Percentiles rank a stretch among this genome's conserved stretches.
Conservation (phyloP, 345 rosid species). For the Ailanthus altissimus region DNA sequence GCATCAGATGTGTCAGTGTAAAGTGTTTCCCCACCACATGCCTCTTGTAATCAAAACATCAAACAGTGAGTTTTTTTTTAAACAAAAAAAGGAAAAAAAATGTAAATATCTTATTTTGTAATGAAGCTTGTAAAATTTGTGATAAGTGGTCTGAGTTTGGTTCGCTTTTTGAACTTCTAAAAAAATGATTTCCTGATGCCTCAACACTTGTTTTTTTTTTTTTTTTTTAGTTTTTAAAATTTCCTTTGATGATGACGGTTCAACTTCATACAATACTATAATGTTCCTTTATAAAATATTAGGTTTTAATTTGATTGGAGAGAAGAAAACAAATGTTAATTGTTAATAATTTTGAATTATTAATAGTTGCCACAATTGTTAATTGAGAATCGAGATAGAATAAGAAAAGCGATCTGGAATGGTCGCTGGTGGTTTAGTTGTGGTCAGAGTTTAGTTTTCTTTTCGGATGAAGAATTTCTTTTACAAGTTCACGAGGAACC, state of each 20-base stretch:
- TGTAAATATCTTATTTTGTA: constrained; percentile 18
- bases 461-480: neutral
- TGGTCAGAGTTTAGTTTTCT: neutral
- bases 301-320: neutral
- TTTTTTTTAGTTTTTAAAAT: neutral
- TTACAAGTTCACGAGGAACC: neutral
- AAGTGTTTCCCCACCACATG: constrained; percentile 15
- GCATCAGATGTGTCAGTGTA: constrained; percentile 45
- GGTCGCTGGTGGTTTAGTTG: neutral
- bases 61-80: neutral
- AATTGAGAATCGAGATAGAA: neutral
- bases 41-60: constrained; percentile 4
- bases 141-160: constrained; percentile 12
- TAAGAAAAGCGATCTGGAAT: neutral
- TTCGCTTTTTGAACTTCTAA: constrained; percentile 10
- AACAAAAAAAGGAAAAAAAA: neutral
- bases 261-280: neutral
- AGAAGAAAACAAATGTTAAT: no score
- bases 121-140: constrained; percentile 18
- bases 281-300: neutral
- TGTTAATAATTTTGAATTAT: no score
- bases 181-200: neutral
- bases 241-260: neutral
- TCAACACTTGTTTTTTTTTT: neutral
- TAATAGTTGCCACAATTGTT: neutral